Base-by-base conservation (phyloP, 2,329 filamentous ascomycete species). In the Cercospora canescens region DNA sequence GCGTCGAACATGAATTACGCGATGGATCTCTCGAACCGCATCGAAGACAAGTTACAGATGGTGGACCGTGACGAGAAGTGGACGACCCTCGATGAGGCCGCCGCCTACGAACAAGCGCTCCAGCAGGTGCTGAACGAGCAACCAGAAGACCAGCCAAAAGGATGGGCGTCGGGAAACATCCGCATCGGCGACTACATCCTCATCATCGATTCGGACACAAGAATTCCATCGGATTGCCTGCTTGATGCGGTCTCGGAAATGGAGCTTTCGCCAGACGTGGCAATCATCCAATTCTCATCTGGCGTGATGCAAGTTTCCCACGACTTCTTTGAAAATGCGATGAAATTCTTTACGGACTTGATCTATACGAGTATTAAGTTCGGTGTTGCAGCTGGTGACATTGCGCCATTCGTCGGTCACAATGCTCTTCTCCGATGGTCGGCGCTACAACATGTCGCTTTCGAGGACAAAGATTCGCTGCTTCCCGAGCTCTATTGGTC, bases 311-410 rank as follows among this genome's bases (percentile, higher is more conserved):
- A 93, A 70, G 89, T 93, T 9, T 86, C 88, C 1, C 81, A 87
- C 72, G 88, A 85, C 61, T 91, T 88, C 78, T 93, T 93, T 71
- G 91, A 94, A 78, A 90, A 89, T 70, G 89, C 87, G 14, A 90
- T 92, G 73, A 91, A 90, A 1, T 93, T 90, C 80, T 93, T 93
- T 79, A 93, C 91, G 48, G 89, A 93, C 74, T 84, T 93, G 60
- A 87, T 93, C 71, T 94, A 93, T 80, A 89, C 87, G 0, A 86
- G 89, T 35, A 93, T 93, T 72, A 83, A 85, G 28, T 93, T 89
- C 73, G 86, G 88, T 21, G 89, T 92, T 30, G 86, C 87, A 6
- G 89, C 87, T 59, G 91, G 91, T 4, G 91, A 93, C 61, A 86
- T 90, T 6, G 88, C 90, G 0, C 90, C 89, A 0, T 93, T 93